Conservation (phyloP, 1,139 yeast genomes). For the Hyphopichia pseudoburtonii region DNA sequence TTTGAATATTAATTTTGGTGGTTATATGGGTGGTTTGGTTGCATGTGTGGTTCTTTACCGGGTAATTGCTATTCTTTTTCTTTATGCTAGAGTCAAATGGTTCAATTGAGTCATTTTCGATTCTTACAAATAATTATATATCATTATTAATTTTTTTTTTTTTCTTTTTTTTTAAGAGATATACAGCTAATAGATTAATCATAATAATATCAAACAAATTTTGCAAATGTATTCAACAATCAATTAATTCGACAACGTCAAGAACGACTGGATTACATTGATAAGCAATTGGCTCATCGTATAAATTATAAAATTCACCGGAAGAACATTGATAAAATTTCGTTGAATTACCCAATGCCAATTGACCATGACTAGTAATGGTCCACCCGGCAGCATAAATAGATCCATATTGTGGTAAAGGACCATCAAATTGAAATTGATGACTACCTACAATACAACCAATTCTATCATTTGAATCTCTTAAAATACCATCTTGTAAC, state of each 20-base stretch:
- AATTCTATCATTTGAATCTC: slow-evolving; percentile 35
- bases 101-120: slow-evolving; percentile 7
- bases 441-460: slow-evolving; percentile 44
- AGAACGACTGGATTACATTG: slow-evolving; percentile 39
- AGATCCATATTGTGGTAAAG: slow-evolving; percentile 44
- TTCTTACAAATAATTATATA: background rate
- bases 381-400: slow-evolving; percentile 47
- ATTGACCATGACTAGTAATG: slow-evolving; percentile 34
- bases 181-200: background rate
- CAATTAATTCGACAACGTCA: slow-evolving; percentile 36
- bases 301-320: slow-evolving; percentile 43
- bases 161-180: background rate
- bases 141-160: background rate
- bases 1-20: slow-evolving; percentile 28
- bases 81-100: slow-evolving; percentile 30
- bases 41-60: slow-evolving; percentile 39
- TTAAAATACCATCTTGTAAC: slow-evolving; percentile 32
- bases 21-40: slow-evolving; percentile 35
- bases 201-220: no score
- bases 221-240: slow-evolving; percentile 25
- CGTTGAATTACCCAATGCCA: slow-evolving; percentile 35
- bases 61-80: slow-evolving; percentile 24
- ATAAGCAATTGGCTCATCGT: slow-evolving; percentile 29
- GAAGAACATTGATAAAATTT: slow-evolving; percentile 45
- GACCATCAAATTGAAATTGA: slow-evolving; percentile 49